Base-by-base conservation (phyloP, 2,329 filamentous ascomycete genomes). In the Cladophialophora immunda region DNA sequence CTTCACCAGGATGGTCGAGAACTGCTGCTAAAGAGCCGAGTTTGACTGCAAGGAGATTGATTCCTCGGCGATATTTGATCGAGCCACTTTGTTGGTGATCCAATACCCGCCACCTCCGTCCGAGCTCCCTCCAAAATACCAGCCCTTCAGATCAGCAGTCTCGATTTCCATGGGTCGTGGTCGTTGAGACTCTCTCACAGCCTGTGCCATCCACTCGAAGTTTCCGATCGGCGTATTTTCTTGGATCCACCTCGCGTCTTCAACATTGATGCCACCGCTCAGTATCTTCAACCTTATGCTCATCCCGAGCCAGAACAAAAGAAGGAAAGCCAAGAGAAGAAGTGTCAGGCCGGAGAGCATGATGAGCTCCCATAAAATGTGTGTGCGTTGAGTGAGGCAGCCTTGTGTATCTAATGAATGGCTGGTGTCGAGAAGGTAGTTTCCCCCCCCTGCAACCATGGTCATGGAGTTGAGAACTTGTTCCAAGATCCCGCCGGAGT, bases 381-480 rank as follows among this genome's bases (percentile, higher is more conserved):
- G 52, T 15, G 60, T 62, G 9, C 60, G 47, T 3, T 55, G 30
- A 11, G 34, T 55, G 11, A 64, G 13, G 45, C 62, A 64, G 13
- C 62, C 62, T 38, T 64, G 62, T 22, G 62, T 64, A 4, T 59
- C 36, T 38, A 27, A 13, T 6, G 36, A 34, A 6, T 50, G 54
- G 8, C 27, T 59, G 19, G 55, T 45, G 25, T 58, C n/a, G 17
- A 63, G 60, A 5, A 64, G 54, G 29, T 64, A 59, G 27, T 64
- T 64, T 8, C 27, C 41, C 9, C 62, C 62, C 4, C 62, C 62
- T 17, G 54, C 62, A 32, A 64, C 56, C 62, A 64, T 64, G 54
- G 45, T 59, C 62, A 64, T 64, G n/a, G 62, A 64, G 36, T 64
- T 64, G 36, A 64, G 62, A 47, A 29, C 27, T 19, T 36, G 54